Conservation (phyloP, 306 rosid species). For the Vachellia pachyceras region DNA sequence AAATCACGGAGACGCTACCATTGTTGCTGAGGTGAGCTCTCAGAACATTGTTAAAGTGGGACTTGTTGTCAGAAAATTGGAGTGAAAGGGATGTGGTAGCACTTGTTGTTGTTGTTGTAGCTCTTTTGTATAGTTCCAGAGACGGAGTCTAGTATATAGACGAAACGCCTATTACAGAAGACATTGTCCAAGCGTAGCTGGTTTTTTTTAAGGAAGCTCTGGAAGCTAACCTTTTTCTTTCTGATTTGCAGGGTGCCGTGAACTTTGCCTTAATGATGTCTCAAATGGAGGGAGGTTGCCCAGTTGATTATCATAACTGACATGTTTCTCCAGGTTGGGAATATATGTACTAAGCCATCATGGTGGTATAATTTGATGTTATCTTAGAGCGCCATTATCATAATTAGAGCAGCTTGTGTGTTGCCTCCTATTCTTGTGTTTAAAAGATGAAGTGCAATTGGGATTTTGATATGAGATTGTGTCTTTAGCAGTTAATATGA, state of each 20-base stretch:
- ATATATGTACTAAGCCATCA: slow-evolving; percentile 24
- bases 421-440: slow-evolving; percentile 9
- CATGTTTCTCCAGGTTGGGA: slow-evolving; percentile 93
- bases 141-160: slow-evolving; percentile 64
- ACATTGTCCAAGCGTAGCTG: no score
- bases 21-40: slow-evolving; percentile 45
- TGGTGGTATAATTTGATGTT: slow-evolving; percentile 23
- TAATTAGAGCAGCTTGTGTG: not conserved
- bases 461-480: no score
- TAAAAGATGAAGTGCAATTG: no score
- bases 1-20: no score
- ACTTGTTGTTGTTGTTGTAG: slow-evolving; percentile 33
- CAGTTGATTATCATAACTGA: slow-evolving; percentile 97
- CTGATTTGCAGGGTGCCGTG: slow-evolving; percentile 89
- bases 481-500: no score
- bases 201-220: no score
- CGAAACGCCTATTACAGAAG: slow-evolving; percentile 72
- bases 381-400: not conserved
- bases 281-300: slow-evolving; percentile 99
- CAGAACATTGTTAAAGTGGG: slow-evolving; percentile 55
- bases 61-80: slow-evolving; percentile 55
- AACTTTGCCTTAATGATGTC: slow-evolving; percentile 99
- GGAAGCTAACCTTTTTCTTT: slow-evolving; percentile 25
- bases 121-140: slow-evolving; percentile 50
- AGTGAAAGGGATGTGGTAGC: slow-evolving; percentile 51